phyloP scores from a whole-genome alignment of 1,139 yeast genomes.

The Schizosaccharomyces versatilis region DNA sequence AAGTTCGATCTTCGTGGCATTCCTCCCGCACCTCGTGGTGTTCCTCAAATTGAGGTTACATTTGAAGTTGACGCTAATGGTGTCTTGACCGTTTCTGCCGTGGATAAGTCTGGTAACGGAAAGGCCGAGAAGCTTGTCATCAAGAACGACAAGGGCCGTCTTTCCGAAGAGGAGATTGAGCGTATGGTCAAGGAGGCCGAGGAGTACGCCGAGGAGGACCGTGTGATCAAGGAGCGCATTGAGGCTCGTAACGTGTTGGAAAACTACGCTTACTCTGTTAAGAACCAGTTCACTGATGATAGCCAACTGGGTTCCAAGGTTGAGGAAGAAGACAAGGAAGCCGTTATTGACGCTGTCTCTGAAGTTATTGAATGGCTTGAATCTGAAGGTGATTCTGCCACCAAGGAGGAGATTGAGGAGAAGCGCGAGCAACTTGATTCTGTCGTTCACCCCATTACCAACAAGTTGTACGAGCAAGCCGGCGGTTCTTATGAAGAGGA shows the following conservation, averaged over 20 bases:
- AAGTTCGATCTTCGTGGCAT: constrained; percentile 87
- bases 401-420: constrained; percentile 83
- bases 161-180: constrained; percentile 73
- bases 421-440: constrained; percentile 70
- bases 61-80: constrained; percentile 90
- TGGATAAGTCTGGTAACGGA: constrained; percentile 83
- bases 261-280: constrained; percentile 67
- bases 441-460: constrained; percentile 77
- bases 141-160: constrained; percentile 92
- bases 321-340: constrained; percentile 79
- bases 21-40: constrained; percentile 97
- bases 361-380: constrained; percentile 77
- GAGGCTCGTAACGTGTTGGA: constrained; percentile 75
- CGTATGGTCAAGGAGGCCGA: constrained; percentile 92
- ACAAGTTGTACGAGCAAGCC: constrained; percentile 60
- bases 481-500: constrained; percentile 38
- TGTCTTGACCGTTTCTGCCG: constrained; percentile 78
- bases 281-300: constrained; percentile 53
- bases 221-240: constrained; percentile 55
- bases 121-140: constrained; percentile 83
- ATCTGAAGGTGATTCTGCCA: constrained; percentile 69
- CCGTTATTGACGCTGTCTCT: constrained; percentile 66
- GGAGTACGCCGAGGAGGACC: constrained; percentile 72
- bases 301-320: constrained; percentile 53
- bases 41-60: constrained; percentile 89